Percentiles rank a stretch among this genome's conserved stretches.
These are phyloP conservation scores for Ulmus americana DNA, from an alignment of 331 rosid genomes.

Conservation along the genomic window DNA sequence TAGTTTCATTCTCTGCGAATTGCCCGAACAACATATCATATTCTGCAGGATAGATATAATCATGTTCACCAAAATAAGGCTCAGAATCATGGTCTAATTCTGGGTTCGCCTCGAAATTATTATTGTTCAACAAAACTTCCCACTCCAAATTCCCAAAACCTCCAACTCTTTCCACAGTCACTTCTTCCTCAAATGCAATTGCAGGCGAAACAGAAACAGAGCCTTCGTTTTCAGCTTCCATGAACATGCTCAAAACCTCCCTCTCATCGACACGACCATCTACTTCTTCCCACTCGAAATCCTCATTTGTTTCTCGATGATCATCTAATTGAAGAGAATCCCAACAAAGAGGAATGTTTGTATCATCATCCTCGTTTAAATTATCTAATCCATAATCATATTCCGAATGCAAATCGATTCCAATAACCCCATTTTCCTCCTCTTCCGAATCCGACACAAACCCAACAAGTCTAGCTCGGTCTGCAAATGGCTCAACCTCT, in stretches of 20 bases:
- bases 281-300: slow-evolving; percentile 89
- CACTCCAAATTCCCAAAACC: slow-evolving; percentile 49
- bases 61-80: slow-evolving; percentile 43
- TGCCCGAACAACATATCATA: slow-evolving; percentile 71
- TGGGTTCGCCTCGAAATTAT: slow-evolving; percentile 34
- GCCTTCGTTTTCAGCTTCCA: slow-evolving; percentile 32
- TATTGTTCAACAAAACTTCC: slow-evolving; percentile 51
- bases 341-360: slow-evolving; percentile 51
- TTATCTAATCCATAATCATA: slow-evolving; percentile 29
- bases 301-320: slow-evolving; percentile 38
- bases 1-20: slow-evolving; percentile 46
- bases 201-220: slow-evolving; percentile 19
- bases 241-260: slow-evolving; percentile 42
- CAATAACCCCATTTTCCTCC: slow-evolving; percentile 34
- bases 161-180: slow-evolving; percentile 23
- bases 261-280: slow-evolving; percentile 55
- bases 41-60: slow-evolving; percentile 44
- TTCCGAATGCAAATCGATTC: slow-evolving; percentile 43
- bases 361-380: slow-evolving; percentile 36
- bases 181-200: slow-evolving; percentile 31
- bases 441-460: slow-evolving; percentile 56
- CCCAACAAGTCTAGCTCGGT: slow-evolving; percentile 25
- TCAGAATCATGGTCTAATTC: slow-evolving; percentile 38
- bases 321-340: slow-evolving; percentile 67
- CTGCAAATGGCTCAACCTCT: slow-evolving; percentile 20